phyloP scores from a whole-genome alignment of 768 basidiomycete species.

The Mycena capillaripes region DNA sequence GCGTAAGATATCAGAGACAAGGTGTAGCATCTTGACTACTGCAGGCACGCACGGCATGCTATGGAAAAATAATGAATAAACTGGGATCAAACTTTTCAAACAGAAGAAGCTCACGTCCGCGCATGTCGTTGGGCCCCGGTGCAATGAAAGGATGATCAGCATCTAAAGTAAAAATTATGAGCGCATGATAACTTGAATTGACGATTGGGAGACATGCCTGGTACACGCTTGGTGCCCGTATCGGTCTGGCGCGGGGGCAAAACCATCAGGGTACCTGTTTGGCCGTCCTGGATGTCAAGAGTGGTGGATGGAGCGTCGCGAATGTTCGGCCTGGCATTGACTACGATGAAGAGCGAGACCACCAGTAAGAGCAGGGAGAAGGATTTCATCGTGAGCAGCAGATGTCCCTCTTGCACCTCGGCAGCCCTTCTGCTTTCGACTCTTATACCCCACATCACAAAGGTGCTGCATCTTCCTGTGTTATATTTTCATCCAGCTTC shows the following conservation, averaged over 20 bases:
- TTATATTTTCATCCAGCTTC: neutral
- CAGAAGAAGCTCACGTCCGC: no score
- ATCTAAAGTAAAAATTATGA: neutral
- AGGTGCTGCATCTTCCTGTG: neutral
- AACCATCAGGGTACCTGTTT: neutral
- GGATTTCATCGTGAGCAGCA: slow-evolving; percentile 1
- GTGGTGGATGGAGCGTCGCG: no score
- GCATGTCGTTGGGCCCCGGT: no score
- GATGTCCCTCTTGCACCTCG: neutral
- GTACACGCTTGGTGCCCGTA: neutral
- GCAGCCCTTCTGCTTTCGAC: neutral
- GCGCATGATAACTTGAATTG: no score
- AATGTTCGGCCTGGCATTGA: slow-evolving; percentile 12
- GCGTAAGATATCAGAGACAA: no score
- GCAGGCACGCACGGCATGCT: no score
- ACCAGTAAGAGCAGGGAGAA: slow-evolving; percentile 11
- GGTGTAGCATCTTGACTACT: no score
- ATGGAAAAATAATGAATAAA: no score
- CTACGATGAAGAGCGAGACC: slow-evolving; percentile 5
- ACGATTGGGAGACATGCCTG: neutral
- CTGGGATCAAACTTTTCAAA: no score
- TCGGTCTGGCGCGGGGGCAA: neutral
- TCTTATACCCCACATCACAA: neutral
- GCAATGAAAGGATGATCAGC: slow-evolving; percentile 11
- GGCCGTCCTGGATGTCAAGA: no score